A percentile compares a stretch with the other conserved stretches of the same genome.
Evolutionary conservation across 2,329 filamentous ascomycete species (phyloP).

Genomic region (Cladobotryum protrusum): DNA sequence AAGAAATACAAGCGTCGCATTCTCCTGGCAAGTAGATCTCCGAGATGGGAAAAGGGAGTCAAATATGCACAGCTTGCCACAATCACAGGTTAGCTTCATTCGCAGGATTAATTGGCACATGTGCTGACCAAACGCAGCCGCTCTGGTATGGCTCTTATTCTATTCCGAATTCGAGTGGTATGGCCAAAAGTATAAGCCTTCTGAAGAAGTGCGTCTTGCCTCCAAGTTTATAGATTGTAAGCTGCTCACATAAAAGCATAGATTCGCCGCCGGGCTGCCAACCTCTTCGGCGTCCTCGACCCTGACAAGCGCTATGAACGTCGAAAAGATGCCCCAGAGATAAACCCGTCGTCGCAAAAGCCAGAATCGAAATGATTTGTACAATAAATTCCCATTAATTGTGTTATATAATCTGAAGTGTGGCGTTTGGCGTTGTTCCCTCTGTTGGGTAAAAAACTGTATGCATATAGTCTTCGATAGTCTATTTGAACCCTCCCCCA

Average conservation of each 20-base stretch:
- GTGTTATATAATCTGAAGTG: conserved; percentile 19
- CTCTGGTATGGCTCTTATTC: conserved; percentile 34
- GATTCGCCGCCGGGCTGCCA: conserved; percentile 32
- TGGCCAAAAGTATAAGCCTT: conserved; percentile 37
- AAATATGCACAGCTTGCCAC: conserved; percentile 58
- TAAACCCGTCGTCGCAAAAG: conserved; percentile 19
- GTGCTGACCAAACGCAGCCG: conserved; percentile 21
- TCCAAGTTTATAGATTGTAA: not conserved
- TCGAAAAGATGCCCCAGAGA: conserved; percentile 32
- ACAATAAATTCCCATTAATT: conserved; percentile 3
- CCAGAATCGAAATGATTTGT: conserved; percentile 21
- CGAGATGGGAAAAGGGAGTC: conserved; percentile 58
- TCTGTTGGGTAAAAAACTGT: conserved; percentile 15
- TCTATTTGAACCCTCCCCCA: conserved; percentile 15
- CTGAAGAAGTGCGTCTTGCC: conserved; percentile 30
- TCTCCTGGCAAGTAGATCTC: conserved; percentile 53
- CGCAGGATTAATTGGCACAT: not conserved
- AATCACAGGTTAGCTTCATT: conserved; percentile 44
- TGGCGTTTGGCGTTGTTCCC: conserved; percentile 25
- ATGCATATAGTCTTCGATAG: conserved; percentile 18
- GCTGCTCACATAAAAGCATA: conserved; percentile 14
- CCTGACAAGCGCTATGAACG: conserved; percentile 38
- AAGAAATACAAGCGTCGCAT: conserved; percentile 69
- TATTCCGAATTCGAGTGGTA: conserved; percentile 40
- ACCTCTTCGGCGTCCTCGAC: conserved; percentile 35